Evolutionary conservation across 495 filamentous ascomycete species (phyloP).

Genomic region (Neurospora sp.): DNA sequence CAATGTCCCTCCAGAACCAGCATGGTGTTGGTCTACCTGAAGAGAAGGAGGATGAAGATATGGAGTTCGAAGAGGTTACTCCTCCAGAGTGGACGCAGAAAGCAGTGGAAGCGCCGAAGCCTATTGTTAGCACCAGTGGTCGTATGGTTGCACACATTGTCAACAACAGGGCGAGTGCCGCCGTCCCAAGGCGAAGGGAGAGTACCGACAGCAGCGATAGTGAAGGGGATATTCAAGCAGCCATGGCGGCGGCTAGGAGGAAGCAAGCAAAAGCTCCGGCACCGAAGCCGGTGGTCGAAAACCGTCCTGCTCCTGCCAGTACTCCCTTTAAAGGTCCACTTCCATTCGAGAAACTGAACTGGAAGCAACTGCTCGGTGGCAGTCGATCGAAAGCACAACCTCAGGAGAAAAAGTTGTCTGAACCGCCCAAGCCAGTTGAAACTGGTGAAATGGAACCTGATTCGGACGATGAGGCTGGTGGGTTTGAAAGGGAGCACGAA

Average conservation of each 20-base stretch:
- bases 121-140: constrained; percentile 41
- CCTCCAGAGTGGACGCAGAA: constrained; percentile 45
- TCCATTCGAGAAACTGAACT: constrained; percentile 79
- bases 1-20: constrained; percentile 58
- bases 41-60: constrained; percentile 31
- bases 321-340: constrained; percentile 67
- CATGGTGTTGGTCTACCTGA: constrained; percentile 23
- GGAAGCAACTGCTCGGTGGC: constrained; percentile 44
- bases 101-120: constrained; percentile 41
- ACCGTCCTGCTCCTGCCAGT: constrained; percentile 24
- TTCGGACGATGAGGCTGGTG: constrained; percentile 52
- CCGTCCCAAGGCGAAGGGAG: constrained; percentile 36
- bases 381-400: constrained; percentile 32
- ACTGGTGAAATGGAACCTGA: constrained; percentile 18
- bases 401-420: constrained; percentile 12
- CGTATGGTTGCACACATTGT: constrained; percentile 51
- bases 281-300: constrained; percentile 12
- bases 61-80: constrained; percentile 37
- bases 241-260: constrained; percentile 40
- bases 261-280: constrained; percentile 24
- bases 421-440: constrained; percentile 4
- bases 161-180: constrained; percentile 49
- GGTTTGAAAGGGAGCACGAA: constrained; percentile 37
- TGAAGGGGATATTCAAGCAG: constrained; percentile 51
- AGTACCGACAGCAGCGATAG: constrained; percentile 46